Percentiles rank a stretch among this genome's conserved stretches.
Conservation (phyloP, 345 rosid species). For the Camelina hispida region DNA sequence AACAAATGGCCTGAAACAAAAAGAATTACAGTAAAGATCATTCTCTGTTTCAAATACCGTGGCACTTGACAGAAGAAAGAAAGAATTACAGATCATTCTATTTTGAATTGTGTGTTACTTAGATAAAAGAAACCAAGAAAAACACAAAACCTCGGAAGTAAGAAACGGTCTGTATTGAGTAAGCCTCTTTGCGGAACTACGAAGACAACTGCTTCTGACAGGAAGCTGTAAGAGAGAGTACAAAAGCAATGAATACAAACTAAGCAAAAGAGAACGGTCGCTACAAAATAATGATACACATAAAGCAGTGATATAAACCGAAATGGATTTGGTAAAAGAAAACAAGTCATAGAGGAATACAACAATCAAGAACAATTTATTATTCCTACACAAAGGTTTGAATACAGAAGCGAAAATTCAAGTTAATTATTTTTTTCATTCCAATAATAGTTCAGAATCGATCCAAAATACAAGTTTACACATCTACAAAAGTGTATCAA, state of each 20-base stretch:
- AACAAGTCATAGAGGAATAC: neutral
- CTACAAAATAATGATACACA: neutral
- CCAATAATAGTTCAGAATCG: neutral
- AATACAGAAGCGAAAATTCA: neutral
- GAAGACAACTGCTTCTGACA: slow-evolving; percentile 46
- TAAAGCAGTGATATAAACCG: no score
- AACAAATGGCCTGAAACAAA: slow-evolving; percentile 51
- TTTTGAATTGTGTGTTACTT: neutral
- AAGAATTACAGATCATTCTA: slow-evolving; percentile 33
- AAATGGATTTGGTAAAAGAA: neutral
- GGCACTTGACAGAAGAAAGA: neutral
- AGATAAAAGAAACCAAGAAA: neutral
- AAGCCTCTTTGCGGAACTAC: slow-evolving; percentile 49
- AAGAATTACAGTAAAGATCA: slow-evolving; percentile 10
- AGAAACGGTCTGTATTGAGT: slow-evolving; percentile 51
- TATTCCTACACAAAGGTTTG: neutral
- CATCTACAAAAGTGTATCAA: neutral
- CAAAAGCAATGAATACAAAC: neutral
- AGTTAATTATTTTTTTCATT: neutral
- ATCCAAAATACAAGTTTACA: neutral
- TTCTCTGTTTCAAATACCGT: neutral
- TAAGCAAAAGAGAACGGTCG: neutral
- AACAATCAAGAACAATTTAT: neutral
- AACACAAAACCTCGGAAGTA: slow-evolving; percentile 61
- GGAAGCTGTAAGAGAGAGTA: slow-evolving; percentile 46